A percentile compares a stretch with the other conserved stretches of the same genome.
Evolutionary conservation across 352 stramenopile genomes (phyloP).

Genomic region (Phytophthora idaei): DNA sequence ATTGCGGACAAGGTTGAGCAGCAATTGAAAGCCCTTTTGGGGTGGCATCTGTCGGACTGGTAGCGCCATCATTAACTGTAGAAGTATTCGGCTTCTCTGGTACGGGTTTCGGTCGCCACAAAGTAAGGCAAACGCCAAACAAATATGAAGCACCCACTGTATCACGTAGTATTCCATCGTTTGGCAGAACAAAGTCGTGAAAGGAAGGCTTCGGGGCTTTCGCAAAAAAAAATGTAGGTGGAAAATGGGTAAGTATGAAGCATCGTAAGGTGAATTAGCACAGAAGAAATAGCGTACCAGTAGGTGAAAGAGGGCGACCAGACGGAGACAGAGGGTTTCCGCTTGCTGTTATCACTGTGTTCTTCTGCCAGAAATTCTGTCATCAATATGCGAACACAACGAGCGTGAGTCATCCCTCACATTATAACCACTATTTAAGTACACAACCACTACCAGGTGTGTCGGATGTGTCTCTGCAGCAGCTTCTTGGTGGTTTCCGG

Average conservation of each 20-base stretch:
- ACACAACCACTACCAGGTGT: slow-evolving; percentile 31
- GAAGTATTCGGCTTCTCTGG: neutral
- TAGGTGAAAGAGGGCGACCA: slow-evolving; percentile 3
- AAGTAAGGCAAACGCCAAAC: slow-evolving; percentile 48
- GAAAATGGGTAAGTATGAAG: slow-evolving; percentile 2
- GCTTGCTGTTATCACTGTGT: slow-evolving; percentile 6
- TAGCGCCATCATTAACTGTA: slow-evolving; percentile 2
- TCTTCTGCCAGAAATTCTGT: slow-evolving; percentile 57
- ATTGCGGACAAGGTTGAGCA: slow-evolving; percentile 8
- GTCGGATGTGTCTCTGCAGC: slow-evolving; percentile 19
- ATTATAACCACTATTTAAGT: neutral
- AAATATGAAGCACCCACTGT: slow-evolving; percentile 15
- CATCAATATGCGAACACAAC: neutral
- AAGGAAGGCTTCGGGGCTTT: slow-evolving; percentile 32
- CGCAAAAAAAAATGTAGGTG: neutral
- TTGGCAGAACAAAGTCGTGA: slow-evolving; percentile 53
- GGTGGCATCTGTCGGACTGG: neutral
- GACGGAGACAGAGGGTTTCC: slow-evolving; percentile 19
- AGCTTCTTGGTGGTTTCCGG: slow-evolving; percentile 10
- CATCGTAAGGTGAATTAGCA: neutral
- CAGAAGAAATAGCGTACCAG: slow-evolving; percentile 8
- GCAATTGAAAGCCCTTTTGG: neutral
- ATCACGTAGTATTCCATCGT: neutral
- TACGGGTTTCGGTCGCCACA: slow-evolving; percentile 25
- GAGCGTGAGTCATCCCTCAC: neutral